phyloP scores from a whole-genome alignment of 2,329 filamentous ascomycete species.

The Cercospora sp. region DNA sequence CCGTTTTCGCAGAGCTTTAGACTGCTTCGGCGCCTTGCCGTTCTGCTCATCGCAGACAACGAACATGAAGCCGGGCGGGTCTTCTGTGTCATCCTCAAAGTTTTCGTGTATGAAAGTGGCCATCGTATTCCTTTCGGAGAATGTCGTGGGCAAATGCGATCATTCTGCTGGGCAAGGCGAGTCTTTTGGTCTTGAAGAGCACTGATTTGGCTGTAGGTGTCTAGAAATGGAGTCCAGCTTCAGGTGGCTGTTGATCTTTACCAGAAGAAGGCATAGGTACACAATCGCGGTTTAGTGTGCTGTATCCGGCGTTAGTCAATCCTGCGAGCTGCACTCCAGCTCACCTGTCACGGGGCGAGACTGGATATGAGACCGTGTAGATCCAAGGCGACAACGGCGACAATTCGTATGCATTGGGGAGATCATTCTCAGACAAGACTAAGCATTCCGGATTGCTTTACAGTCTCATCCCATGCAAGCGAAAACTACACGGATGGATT shows the following conservation, averaged over 20 bases:
- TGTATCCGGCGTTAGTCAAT: not conserved
- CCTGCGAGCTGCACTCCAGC: not conserved
- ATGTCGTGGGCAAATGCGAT: not conserved
- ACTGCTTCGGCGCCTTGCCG: conserved; percentile 1
- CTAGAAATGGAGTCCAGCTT: not conserved
- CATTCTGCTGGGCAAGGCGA: not conserved
- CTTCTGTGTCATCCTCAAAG: not conserved
- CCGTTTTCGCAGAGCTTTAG: not conserved
- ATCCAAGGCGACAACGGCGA: not conserved
- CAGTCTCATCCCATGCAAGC: not conserved
- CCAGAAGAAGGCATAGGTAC: not conserved
- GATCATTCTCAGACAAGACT: not conserved
- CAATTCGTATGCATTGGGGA: not conserved
- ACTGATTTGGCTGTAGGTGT: not conserved
- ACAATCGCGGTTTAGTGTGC: not conserved
- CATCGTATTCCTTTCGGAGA: not conserved
- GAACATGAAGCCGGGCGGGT: conserved; percentile 3
- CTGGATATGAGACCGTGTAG: not conserved
- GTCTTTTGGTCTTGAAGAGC: not conserved
- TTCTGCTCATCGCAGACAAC: conserved; percentile 1
- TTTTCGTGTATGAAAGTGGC: not conserved
- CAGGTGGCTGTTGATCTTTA: not conserved
- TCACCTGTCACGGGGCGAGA: not conserved
- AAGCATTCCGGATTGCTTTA: not conserved
- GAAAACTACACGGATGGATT: not conserved